These are phyloP conservation scores for Zygosaccharomyces pseudobailii DNA, from an alignment of 1,139 yeast genomes.

Conservation along the genomic window DNA sequence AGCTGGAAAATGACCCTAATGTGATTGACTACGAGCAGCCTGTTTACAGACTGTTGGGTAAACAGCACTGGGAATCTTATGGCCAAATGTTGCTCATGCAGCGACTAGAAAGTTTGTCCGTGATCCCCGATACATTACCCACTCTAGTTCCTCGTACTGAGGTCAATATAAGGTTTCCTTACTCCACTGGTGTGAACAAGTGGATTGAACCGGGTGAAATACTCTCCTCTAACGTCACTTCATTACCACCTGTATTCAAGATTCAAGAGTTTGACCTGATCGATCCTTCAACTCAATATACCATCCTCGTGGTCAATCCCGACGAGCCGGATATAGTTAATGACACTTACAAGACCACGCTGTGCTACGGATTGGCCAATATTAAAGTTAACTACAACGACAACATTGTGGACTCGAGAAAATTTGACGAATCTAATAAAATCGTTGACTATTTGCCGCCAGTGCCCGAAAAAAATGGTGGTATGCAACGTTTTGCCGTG, in stretches of 20 bases:
- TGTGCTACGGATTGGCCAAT: slow-evolving; percentile 77
- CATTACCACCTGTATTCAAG: slow-evolving; percentile 68
- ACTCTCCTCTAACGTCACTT: slow-evolving; percentile 68
- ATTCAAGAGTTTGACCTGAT: slow-evolving; percentile 68
- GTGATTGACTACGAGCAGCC: slow-evolving; percentile 67
- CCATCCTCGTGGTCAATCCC: slow-evolving; percentile 81
- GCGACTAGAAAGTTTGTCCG: slow-evolving; percentile 77
- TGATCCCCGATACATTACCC: slow-evolving; percentile 91
- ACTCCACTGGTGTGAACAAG: slow-evolving; percentile 55
- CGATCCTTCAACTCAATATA: slow-evolving; percentile 45
- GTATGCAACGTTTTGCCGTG: slow-evolving; percentile 74
- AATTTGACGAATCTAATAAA: slow-evolving; percentile 38
- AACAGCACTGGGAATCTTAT: slow-evolving; percentile 66
- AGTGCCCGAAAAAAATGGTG: slow-evolving; percentile 82
- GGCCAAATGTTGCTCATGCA: slow-evolving; percentile 48
- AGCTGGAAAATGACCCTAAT: slow-evolving; percentile 37
- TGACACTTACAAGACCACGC: slow-evolving; percentile 65
- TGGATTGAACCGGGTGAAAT: slow-evolving; percentile 78
- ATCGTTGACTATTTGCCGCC: slow-evolving; percentile 66
- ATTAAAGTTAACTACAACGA: slow-evolving; percentile 57
- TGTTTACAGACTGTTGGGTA: slow-evolving; percentile 66
- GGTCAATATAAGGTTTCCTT: slow-evolving; percentile 67
- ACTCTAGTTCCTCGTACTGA: slow-evolving; percentile 81
- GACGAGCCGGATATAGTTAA: slow-evolving; percentile 75
- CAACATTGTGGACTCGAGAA: slow-evolving; percentile 52